A percentile compares a stretch with the other conserved stretches of the same genome.
phyloP scores from a whole-genome alignment of 805 yeast species.

The Saccharomycopsis babjevae region DNA sequence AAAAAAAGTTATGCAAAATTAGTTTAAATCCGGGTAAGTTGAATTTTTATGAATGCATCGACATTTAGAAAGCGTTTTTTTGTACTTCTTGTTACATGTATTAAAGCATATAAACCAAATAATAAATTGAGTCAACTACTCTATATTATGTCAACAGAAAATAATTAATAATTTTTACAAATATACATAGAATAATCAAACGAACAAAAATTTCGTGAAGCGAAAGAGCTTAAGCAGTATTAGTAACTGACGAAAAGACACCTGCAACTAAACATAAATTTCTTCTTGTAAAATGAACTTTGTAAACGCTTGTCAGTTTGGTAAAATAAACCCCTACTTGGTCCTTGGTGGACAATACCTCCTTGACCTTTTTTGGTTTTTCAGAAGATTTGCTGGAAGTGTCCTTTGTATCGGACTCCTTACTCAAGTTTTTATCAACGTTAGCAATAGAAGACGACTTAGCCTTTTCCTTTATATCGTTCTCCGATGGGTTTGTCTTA shows the following conservation, averaged over 20 bases:
- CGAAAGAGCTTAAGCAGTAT: neutral
- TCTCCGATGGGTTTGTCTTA: neutral
- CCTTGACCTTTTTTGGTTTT: constrained; percentile 36
- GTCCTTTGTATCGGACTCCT: constrained; percentile 18
- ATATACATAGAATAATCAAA: neutral
- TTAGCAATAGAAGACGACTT: constrained; percentile 19
- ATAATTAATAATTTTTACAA: neutral
- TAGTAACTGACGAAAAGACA: neutral
- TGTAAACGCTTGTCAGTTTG: constrained; percentile 86
- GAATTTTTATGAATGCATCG: neutral
- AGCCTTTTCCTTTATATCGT: constrained; percentile 18
- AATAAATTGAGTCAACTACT: neutral
- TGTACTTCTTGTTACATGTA: too few species aligned
- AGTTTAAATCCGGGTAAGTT: neutral
- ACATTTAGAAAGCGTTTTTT: too few species aligned
- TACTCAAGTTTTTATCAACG: constrained; percentile 25
- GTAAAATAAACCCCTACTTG: constrained; percentile 92
- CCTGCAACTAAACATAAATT: constrained; percentile 61
- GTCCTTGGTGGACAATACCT: constrained; percentile 67
- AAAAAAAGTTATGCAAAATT: neutral
- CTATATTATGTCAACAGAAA: neutral
- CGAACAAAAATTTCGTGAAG: neutral
- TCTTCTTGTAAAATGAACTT: constrained; percentile 83
- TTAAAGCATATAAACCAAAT: neutral
- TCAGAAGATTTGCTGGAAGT: constrained; percentile 26